Evolutionary conservation across 164 flowering plant species (phyloP), one percentile per base, ranked within the genome.

Genomic region (Hamamelis virginiana): DNA sequence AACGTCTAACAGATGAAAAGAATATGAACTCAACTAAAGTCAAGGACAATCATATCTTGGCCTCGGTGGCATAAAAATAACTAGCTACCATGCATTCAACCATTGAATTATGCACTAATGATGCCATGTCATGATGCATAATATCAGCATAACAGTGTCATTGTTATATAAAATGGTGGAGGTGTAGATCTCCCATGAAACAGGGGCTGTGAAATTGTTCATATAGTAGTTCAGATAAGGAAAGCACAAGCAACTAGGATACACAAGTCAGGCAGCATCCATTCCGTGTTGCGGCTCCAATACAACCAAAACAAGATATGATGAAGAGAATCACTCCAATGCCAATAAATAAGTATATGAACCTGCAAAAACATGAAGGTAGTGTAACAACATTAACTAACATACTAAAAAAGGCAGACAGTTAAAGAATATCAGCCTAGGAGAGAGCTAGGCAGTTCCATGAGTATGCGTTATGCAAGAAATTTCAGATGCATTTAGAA

Each of bases 221-320:
- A 2, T 53, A 25, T 22, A 43, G 21, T 25, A 51, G 25, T 45
- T 62, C 14, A 4, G 22, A 19, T 10, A 62, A 26, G 10, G 19
- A 43, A 26, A 9, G 21, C 12, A 16, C 15, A 63, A 8, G 33
- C 5, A 53, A 56, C 18, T 15, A 87, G 97, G 98, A 94, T 94
- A 94, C 98, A 80, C 88, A 92, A 78, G 74, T 59, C 73, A 95
- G 80, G 81, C 97, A 95, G 88, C 97, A 95, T 19, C 89, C 91
- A 75, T 80, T 92, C 75, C 94, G 78, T 52, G 89, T 79, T 25
- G 74, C 71, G 4, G 85, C 83, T 75, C 96, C 98, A 62, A 92
- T 82, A 68, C 98, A 95, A 62, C 98, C 98, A 72, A 77, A 88
- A 75, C 91, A 87, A 48, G 98, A 91, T 74, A 92, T 79, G 80